Base-by-base conservation (phyloP, 1,284 basidiomycete genomes). In the Marasmius sp. region DNA sequence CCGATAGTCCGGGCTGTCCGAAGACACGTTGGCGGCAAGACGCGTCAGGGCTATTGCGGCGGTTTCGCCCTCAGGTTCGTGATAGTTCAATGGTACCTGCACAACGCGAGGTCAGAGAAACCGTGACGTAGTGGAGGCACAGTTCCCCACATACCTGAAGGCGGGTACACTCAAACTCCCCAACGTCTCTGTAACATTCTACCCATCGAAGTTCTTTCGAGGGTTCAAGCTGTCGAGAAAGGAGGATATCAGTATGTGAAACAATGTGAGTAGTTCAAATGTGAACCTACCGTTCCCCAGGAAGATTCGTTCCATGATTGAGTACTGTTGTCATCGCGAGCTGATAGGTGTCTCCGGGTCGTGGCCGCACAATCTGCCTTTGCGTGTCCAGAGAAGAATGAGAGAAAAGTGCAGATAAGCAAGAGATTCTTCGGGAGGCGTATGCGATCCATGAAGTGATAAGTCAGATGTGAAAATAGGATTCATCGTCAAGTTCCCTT, bases 31-130 rank as follows among this genome's bases (percentile, higher is more conserved):
- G 7, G 72, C 68, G 4, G 69, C 70, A 38, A 70, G 64, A 6
- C 74, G 74, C n/a, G 75, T 71, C 14, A 81, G 61, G 0, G 80
- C 79, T 57, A 81, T 77, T 18, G 71, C 69, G 0, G 73, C 76
- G 20, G 68, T 68, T 9, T 65, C 67, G 14, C n/a, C n/a, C n/a
- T n/a, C n/a, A n/a, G n/a, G n/a, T n/a, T n/a, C n/a, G n/a, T n/a
- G n/a, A n/a, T n/a, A n/a, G n/a, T n/a, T n/a, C n/a, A n/a, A n/a
- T n/a, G n/a, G n/a, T n/a, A n/a, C n/a, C n/a, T n/a, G n/a, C 27
- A n/a, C 11, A 12, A 12, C 41, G 11, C 2, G n/a, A n/a, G n/a
- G 3, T 43, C 3, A 43, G 6, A 12, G 2, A 12, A 43, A 43
- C 41, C 41, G n/a, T 43, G n/a, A n/a, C n/a, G n/a, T 6, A 3